Base-by-base conservation (phyloP, 1,139 yeast genomes). In the Suhomyces chickasaworum region DNA sequence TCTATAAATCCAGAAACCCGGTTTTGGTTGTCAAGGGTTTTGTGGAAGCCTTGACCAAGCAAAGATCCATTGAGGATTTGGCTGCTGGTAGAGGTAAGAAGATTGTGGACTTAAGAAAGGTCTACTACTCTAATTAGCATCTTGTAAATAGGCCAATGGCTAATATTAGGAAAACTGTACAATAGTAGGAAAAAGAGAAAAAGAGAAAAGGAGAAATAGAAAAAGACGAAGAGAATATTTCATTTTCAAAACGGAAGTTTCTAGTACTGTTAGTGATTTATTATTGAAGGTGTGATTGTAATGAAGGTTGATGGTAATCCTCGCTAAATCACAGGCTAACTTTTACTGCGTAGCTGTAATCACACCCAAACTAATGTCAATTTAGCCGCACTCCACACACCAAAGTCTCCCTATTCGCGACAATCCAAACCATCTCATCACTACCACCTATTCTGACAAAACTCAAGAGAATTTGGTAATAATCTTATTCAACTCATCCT, bases 31-130 rank as follows among this genome's bases (percentile, higher is more conserved):
- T 91, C 47, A 90, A 91, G 72, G 96, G 95, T 39, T 82, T 91
- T 46, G 77, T 91, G 49, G 95, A 89, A 64, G 97, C 97, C 1
- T 78, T 95, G 55, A 75, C 84, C 39, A 81, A 82, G 58, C 98
- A 91, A 68, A 81, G 82, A 55, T 77, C 95, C 12, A 78, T 89
- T 57, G 95, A 89, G 58, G 96, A 90, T 59, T 79, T 93, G 65
- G 97, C 98, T 18, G 78, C 84, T 45, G 88, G 86, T 56, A 83
- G 99, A 71, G 99, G 99, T 52, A 93, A 91, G 79, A 89, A 89
- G 78, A 80, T 93, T 61, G 90, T 90, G 39, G 98, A 93, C 67
- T 86, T 93, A 63, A 85, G 96, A 67, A 88, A 87, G 72, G 84
- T 89, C 37, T 93, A 93, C 73, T 91, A 86, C 67, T 83, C 91